Evolutionary conservation across 306 rosid genomes (phyloP), one percentile per base, ranked within the genome.

Genomic region (Ormosia semicastrata): DNA sequence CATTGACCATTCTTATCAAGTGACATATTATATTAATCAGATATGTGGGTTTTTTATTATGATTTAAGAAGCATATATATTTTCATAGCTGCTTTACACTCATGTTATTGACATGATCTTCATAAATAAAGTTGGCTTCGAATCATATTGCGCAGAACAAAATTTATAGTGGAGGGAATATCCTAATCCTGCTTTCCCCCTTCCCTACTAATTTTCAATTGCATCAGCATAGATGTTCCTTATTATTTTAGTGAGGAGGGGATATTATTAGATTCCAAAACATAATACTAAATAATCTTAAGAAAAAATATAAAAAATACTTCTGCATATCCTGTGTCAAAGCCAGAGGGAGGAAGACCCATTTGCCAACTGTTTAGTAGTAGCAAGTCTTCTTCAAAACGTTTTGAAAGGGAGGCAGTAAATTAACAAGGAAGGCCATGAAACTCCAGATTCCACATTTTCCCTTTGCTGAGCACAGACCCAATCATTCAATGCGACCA

Each of bases 401-500:
- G 15, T 64, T 79, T 74, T 70, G 78, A 54, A 78, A 47, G 66
- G 39, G 69, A 39, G 18, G 37, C 64, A 12, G 72, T 82, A 18
- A 56, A 10, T 56, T 56, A 50, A 75, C n/a, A 59, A 40, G 63
- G 32, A 52, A 63, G n/a, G 84, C 30, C 66, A 64, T 70, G 83
- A 76, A 78, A 77, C 52, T 75, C 13, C 29, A 86, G 86, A 86
- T 83, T 88, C 85, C 84, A 81, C 76, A 66, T 81, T 79, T 72
- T 77, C 8, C n/a, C 73, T 66, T 75, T 46, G 66, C 66, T 72
- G 81, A 75, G 71, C 17, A 58, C 9, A 84, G 75, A 88, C 82
- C 89, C 91, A 87, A 89, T 91, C 86, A 89, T 89, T 88, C 91
- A 89, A 78, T 34, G 56, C 65, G 68, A 36, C 70, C 83, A 88